These are phyloP conservation scores for Onygena corvina DNA, from an alignment of 2,329 filamentous ascomycete species.

Conservation along the genomic window DNA sequence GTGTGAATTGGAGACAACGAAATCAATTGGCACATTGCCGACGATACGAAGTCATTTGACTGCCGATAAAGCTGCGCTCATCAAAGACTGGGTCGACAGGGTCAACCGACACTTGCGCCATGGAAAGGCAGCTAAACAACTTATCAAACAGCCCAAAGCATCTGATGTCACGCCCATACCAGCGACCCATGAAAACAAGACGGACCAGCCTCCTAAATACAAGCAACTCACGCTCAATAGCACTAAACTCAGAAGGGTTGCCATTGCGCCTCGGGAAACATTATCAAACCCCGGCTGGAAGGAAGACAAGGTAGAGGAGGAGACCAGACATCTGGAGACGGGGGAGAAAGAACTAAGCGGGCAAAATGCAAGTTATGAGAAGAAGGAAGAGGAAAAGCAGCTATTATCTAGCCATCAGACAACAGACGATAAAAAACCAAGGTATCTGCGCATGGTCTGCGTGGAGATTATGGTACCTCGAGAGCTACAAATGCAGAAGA, in stretches of 20 bases:
- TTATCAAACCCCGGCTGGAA: not conserved
- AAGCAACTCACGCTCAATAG: not conserved
- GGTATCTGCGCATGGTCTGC: slow-evolving; percentile 1
- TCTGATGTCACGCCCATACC: not conserved
- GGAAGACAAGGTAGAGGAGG: not conserved
- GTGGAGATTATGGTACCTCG: slow-evolving; percentile 1
- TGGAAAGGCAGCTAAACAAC: not conserved
- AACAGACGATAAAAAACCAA: not conserved
- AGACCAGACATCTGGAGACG: not conserved
- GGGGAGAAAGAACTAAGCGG: not conserved
- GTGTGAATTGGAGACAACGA: not conserved
- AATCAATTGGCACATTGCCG: not conserved
- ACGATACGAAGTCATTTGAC: not conserved
- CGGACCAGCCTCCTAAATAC: not conserved
- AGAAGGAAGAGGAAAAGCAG: not conserved
- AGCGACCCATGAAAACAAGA: not conserved
- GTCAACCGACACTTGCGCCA: not conserved
- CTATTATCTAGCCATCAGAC: not conserved
- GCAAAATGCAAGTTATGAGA: not conserved
- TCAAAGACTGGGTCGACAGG: not conserved
- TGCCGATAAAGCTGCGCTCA: not conserved
- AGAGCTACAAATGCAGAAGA: not conserved
- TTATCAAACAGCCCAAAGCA: no score
- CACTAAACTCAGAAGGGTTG: not conserved
- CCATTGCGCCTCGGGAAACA: not conserved